phyloP scores from a whole-genome alignment of 208 protist genomes.

The Tetramitus jugosus region DNA sequence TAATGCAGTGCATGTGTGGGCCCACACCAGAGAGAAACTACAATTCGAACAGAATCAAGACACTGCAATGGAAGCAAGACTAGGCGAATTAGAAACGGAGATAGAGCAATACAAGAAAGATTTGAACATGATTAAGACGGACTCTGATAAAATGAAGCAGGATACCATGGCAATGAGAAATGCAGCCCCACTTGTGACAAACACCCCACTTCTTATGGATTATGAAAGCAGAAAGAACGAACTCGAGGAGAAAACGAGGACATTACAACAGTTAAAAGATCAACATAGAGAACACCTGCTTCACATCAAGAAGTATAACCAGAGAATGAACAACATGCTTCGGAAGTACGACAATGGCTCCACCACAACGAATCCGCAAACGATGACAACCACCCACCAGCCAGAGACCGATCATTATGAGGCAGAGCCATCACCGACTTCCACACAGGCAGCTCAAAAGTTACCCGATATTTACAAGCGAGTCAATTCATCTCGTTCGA shows the following conservation, averaged over 20 bases:
- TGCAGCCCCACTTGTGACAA: constrained; percentile 79
- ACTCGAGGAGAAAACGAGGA: constrained; percentile 57
- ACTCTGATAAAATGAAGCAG: constrained; percentile 65
- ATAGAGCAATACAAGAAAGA: constrained; percentile 66
- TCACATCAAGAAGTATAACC: neutral
- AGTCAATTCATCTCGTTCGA: no score
- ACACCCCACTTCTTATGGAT: constrained; percentile 80
- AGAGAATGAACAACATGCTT: neutral
- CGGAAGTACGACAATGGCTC: no score
- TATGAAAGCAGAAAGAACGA: constrained; percentile 77
- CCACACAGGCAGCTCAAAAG: no score
- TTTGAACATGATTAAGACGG: constrained; percentile 76
- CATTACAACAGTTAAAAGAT: constrained; percentile 33
- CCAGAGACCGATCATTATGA: no score
- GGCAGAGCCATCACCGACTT: no score
- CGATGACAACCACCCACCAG: no score
- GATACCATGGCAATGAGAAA: constrained; percentile 77
- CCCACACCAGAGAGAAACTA: constrained; percentile 95
- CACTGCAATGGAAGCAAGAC: constrained; percentile 60
- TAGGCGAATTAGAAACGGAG: constrained; percentile 73
- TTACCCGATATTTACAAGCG: no score
- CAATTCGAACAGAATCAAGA: constrained; percentile 88
- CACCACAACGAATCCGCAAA: no score
- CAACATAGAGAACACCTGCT: neutral
- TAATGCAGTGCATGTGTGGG: constrained; percentile 91